phyloP scores from a whole-genome alignment of 106 monocot genomes.

The Phalaenopsis equestris region DNA sequence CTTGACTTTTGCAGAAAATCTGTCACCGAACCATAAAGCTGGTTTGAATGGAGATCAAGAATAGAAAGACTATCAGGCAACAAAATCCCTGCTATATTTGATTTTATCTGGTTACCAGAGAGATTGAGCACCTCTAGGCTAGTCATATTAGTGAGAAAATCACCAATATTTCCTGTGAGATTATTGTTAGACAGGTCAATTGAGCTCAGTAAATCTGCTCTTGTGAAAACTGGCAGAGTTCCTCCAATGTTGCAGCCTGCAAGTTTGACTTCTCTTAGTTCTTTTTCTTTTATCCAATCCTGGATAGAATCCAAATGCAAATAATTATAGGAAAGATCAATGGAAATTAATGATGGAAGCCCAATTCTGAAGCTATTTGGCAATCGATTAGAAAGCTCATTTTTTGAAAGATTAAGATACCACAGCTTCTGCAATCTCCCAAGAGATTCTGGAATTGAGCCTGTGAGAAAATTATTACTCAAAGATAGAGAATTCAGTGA shows the following conservation, averaged over 20 bases:
- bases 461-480: constrained; percentile 44
- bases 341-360: constrained; percentile 51
- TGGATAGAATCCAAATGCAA: constrained; percentile 42
- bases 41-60: constrained; percentile 41
- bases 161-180: constrained; percentile 32
- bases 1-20: constrained; percentile 12
- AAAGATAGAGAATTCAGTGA: constrained; percentile 50
- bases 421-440: constrained; percentile 50
- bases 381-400: constrained; percentile 32
- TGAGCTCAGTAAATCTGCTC: constrained; percentile 27
- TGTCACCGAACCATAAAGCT: constrained; percentile 23
- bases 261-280: constrained; percentile 41
- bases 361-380: constrained; percentile 30
- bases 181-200: constrained; percentile 57
- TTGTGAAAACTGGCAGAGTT: constrained; percentile 13
- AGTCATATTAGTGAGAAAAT: constrained; percentile 30
- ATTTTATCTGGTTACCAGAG: constrained; percentile 29
- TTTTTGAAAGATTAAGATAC: constrained; percentile 70
- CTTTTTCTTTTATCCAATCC: constrained; percentile 41
- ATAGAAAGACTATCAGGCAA: constrained; percentile 27
- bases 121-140: constrained; percentile 26
- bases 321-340: constrained; percentile 63
- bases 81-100: constrained; percentile 17
- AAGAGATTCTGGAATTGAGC: constrained; percentile 56
- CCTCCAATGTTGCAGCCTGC: constrained; percentile 53